Conservation (phyloP, 495 filamentous ascomycete genomes). For the Ascodesmis nigricans region DNA sequence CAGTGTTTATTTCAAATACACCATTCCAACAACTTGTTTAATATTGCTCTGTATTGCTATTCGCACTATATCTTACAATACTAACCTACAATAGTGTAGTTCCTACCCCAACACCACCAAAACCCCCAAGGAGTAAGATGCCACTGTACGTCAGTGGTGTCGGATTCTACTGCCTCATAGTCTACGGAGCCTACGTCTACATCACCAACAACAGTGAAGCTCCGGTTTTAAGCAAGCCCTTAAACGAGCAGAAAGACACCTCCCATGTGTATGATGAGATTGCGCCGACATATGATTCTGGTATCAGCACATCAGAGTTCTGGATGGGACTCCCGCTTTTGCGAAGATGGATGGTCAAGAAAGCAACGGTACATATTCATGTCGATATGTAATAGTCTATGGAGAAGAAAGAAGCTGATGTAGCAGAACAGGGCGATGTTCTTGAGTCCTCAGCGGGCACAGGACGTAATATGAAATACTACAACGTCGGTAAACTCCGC, state of each 20-base stretch:
- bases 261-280: conserved; percentile 36
- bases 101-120: no score
- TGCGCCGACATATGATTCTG: conserved; percentile 38
- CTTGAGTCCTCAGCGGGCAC: conserved; percentile 79
- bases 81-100: no score
- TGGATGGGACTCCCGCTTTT: conserved; percentile 40
- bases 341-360: conserved; percentile 35
- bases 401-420: conserved; percentile 1
- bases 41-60: no score
- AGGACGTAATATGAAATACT: conserved; percentile 67
- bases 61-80: no score
- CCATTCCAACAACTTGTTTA: no score
- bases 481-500: conserved; percentile 26
- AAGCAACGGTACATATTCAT: conserved; percentile 25
- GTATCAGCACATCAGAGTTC: conserved; percentile 42
- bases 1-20: no score
- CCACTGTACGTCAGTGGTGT: conserved; percentile 22
- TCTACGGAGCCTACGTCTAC: conserved; percentile 33
- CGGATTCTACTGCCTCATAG: conserved; percentile 27
- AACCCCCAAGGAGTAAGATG: conserved; percentile 9
- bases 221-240: conserved; percentile 21
- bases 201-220: conserved; percentile 23
- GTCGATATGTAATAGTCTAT: neutral
- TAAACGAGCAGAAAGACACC: conserved; percentile 29
- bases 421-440: conserved; percentile 40